phyloP scores from a whole-genome alignment of 768 basidiomycete genomes.

The Lyophyllum decastes region DNA sequence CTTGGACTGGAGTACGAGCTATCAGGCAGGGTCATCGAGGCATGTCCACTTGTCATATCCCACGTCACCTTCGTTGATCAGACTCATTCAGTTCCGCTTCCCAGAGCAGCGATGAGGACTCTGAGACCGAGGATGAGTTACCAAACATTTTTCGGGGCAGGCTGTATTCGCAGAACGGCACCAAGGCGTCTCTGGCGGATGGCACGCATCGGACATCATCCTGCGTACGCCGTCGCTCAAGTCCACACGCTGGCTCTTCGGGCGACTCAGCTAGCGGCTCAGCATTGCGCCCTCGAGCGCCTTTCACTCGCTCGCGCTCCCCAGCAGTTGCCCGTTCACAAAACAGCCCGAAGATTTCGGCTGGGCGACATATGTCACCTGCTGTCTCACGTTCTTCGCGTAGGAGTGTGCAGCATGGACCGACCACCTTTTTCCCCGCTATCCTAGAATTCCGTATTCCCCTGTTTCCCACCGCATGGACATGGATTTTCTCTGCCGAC shows the following conservation, averaged over 20 bases:
- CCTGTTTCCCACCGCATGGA: constrained; percentile 39
- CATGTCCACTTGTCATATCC: constrained; percentile 29
- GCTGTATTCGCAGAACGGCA: constrained; percentile 30
- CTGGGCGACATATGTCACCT: constrained; percentile 37
- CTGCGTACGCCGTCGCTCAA: constrained; percentile 26
- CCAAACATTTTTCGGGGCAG: constrained; percentile 45
- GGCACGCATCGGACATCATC: constrained; percentile 26
- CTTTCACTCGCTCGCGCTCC: constrained; percentile 76
- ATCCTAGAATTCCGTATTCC: constrained; percentile 45
- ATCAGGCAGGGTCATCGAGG: constrained; percentile 85
- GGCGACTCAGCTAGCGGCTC: constrained; percentile 40
- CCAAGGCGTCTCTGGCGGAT: constrained; percentile 22
- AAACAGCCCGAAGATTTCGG: constrained; percentile 33
- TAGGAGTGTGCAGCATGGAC: constrained; percentile 23
- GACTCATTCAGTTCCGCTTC: constrained; percentile 46
- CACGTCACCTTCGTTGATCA: constrained; percentile 1
- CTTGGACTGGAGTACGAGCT: constrained; percentile 83
- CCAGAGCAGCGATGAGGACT: constrained; percentile 51
- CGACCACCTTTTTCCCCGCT: constrained; percentile 47
- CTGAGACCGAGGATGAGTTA: constrained; percentile 57
- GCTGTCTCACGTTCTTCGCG: constrained; percentile 45
- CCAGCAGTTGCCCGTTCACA: constrained; percentile 45
- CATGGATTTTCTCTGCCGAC: constrained; percentile 59
- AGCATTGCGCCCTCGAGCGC: constrained; percentile 33
- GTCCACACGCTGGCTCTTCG: constrained; percentile 37